Evolutionary conservation across 257 asterid genomes (phyloP), one percentile per base, ranked within the genome.

Genomic region (Petunia secreta): DNA sequence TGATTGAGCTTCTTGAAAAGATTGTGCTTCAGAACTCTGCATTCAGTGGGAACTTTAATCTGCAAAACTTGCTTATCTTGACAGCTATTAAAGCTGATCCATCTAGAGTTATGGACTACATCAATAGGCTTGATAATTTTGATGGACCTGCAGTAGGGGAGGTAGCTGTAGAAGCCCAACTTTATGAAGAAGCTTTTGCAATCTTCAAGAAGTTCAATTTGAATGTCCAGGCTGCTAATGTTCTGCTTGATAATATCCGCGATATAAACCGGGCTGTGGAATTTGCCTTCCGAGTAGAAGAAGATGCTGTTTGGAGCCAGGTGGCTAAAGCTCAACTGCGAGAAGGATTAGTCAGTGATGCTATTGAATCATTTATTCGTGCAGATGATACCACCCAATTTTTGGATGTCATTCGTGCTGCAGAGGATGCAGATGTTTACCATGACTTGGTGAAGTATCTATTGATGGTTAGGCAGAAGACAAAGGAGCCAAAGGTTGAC

Each of bases 61-160:
- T 96, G 86, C 99, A 96, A 83, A 96, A 96, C 83, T 85, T 96
- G 68, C 97, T 96, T n/a, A 92, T 96, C 87, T 88, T 96, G 85
- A 96, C 99, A 79, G 98, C 99, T 54, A 94, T 96, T 85, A 94
- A 93, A 83, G 99, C 99, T 37, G 99, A 96, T 87, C 89, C 98
- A 37, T 86, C 97, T 44, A 92, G 99, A 88, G 99, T 96, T 79
- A 94, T 94, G 98, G 99, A 96, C 89, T 96, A 96, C 79, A 85
- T 96, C 73, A 96, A 92, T 78, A 92, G 99, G 82, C 98, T 96
- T 60, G 98, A 96, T 82, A 96, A 96, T 88, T 96, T 96, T 90
- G 98, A 94, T 81, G 99, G 99, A 59, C 98, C 98, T 57, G 98
- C 99, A 13, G 99, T 96, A 76, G 99, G 99, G 64, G 99, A 94